A percentile compares a stretch with the other conserved stretches of the same genome.
Evolutionary conservation across 352 stramenopile species (phyloP).

Genomic region (Elongisporangium undulatum): DNA sequence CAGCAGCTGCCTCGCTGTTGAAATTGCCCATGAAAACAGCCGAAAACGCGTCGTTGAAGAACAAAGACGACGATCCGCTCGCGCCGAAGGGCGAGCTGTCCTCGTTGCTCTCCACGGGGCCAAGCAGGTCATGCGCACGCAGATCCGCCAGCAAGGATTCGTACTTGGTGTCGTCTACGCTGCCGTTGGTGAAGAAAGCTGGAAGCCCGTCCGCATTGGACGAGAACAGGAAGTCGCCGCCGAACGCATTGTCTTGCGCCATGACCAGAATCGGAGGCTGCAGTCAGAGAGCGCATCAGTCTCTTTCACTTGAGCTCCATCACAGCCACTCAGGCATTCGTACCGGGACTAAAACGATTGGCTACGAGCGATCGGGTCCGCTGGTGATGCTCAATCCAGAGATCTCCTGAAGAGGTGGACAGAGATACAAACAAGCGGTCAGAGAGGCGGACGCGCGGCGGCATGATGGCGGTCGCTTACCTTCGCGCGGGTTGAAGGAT

Average conservation of each 20-base stretch:
- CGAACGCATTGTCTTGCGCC: constrained; percentile 41
- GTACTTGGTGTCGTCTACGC: constrained; percentile 85
- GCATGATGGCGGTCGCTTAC: neutral
- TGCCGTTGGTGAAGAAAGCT: constrained; percentile 77
- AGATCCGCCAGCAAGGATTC: constrained; percentile 82
- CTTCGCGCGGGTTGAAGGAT: neutral
- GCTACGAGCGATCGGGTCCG: neutral
- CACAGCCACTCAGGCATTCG: neutral
- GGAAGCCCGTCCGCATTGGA: constrained; percentile 47
- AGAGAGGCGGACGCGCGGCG: neutral
- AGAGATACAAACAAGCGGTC: neutral
- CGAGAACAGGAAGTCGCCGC: constrained; percentile 14
- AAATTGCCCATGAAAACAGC: constrained; percentile 83
- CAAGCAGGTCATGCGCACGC: constrained; percentile 77
- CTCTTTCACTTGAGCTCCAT: neutral
- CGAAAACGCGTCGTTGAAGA: constrained; percentile 85
- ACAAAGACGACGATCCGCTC: constrained; percentile 56
- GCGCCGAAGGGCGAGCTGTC: constrained; percentile 7
- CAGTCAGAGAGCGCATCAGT: neutral
- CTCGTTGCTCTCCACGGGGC: constrained; percentile 43
- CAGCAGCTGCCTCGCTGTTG: constrained; percentile 23
- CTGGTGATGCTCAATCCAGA: neutral
- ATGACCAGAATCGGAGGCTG: constrained; percentile 11
- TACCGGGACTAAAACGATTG: neutral
- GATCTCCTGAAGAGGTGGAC: neutral